Base-by-base conservation (phyloP, 2,329 filamentous ascomycete genomes). In the Claviceps purpurea region DNA sequence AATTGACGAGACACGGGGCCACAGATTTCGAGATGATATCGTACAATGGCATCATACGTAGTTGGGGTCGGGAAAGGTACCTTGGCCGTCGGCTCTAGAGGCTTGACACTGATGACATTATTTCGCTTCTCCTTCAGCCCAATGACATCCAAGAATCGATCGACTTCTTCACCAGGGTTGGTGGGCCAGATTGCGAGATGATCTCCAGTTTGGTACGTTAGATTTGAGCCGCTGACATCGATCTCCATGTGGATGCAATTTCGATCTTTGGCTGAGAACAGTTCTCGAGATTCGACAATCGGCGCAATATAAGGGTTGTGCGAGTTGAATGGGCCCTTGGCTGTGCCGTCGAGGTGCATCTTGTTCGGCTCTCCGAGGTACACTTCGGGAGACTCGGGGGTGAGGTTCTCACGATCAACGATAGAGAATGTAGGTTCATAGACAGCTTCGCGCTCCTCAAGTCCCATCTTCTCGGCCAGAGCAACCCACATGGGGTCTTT, bases 401-500 rank as follows among this genome's bases (percentile, higher is more conserved):
- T 81, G 62, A 95, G 72, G 39, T 83, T 81, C 13, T 87, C 81
- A 57, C 84, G 81, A 61, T 95, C 86, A 26, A 78, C 79, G 60
- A 98, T 83, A 60, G 80, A 82, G 65, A 96, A 96, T 53, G 90
- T 82, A 49, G 93, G 89, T 68, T 98, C 94, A 68, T 97, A 98
- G 55, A 95, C 83, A 56, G 90, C 88, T 67, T 98, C 94, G 54
- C 93, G 89, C 72, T 98, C 93, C 70, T 97, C 87, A 52, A 98
- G 74, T 51, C 81, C 81, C 85, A 98, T 88, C 64, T 87, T 82
- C 58, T 87, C 79, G 24, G 85, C 77, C 50, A 98, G 76, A 55
- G 86, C 87, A 61, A 79, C 75, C 93, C 94, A 98, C 93, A 98
- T 98, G 56, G 90, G 90, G 63, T 98, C 93, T 73, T 98, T 98